Evolutionary conservation across 805 yeast genomes (phyloP).

Genomic region (Pichia occidentalis): DNA sequence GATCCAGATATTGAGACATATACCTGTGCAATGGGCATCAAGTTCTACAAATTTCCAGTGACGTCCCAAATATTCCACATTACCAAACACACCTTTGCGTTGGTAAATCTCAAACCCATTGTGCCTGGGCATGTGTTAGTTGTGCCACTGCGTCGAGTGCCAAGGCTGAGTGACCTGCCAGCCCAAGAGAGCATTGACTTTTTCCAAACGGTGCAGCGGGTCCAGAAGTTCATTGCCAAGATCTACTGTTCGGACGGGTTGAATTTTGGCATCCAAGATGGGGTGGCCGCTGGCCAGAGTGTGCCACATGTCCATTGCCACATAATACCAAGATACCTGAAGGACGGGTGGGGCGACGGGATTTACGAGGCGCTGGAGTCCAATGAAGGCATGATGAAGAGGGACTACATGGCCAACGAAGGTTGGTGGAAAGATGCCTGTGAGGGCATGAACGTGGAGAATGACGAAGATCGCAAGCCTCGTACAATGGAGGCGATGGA

Average conservation of each 20-base stretch:
- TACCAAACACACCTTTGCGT: slow-evolving; percentile 65
- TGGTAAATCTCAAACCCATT: slow-evolving; percentile 88
- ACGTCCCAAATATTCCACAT: slow-evolving; percentile 51
- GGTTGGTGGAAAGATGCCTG: slow-evolving; percentile 28
- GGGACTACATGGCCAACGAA: slow-evolving; percentile 21
- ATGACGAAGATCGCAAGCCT: slow-evolving; percentile 49
- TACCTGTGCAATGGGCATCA: slow-evolving; percentile 23
- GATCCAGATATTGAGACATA: no score
- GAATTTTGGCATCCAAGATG: slow-evolving; percentile 93
- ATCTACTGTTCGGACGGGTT: slow-evolving; percentile 74
- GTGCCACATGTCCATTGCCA: slow-evolving; percentile 95
- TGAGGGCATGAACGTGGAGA: slow-evolving; percentile 29
- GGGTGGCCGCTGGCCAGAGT: slow-evolving; percentile 93
- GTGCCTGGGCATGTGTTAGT: slow-evolving; percentile 92
- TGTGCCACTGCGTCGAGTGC: slow-evolving; percentile 70
- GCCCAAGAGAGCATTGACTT: slow-evolving; percentile 71
- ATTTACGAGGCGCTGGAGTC: slow-evolving; percentile 62
- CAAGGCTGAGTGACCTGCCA: slow-evolving; percentile 62
- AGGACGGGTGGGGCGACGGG: slow-evolving; percentile 58
- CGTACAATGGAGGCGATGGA: slow-evolving; percentile 63
- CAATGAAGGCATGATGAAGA: slow-evolving; percentile 39
- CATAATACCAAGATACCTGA: slow-evolving; percentile 73
- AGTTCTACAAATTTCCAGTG: slow-evolving; percentile 49
- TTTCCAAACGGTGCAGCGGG: slow-evolving; percentile 64
- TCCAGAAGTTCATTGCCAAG: slow-evolving; percentile 60